Percentiles rank a stretch among this genome's conserved stretches.
Conservation (phyloP, 1,284 basidiomycete species). For the Rhodofomes roseus region DNA sequence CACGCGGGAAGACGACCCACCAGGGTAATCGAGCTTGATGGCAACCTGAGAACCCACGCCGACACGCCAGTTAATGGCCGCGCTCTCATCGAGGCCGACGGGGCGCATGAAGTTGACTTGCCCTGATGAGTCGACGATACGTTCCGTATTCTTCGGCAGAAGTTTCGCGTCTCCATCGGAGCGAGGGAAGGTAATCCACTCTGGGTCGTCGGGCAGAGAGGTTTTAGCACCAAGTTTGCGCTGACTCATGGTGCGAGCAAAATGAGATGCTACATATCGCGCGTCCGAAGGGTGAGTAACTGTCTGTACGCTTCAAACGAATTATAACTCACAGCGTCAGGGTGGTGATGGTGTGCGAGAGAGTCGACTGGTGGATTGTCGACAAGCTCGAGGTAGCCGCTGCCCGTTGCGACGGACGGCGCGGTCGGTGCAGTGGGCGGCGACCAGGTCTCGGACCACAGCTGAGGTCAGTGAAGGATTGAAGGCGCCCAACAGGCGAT, state of each 20-base stretch:
- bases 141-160: slow-evolving; percentile 56
- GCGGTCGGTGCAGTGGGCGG: too few relatives aligned
- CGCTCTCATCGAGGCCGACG: slow-evolving; percentile 44
- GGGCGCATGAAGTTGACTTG: slow-evolving; percentile 67
- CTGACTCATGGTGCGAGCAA: background rate
- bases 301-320: too few relatives aligned
- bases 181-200: slow-evolving; percentile 53
- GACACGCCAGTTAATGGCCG: slow-evolving; percentile 58
- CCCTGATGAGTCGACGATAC: slow-evolving; percentile 50
- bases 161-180: slow-evolving; percentile 52
- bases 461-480: too few relatives aligned
- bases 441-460: too few relatives aligned
- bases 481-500: too few relatives aligned
- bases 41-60: slow-evolving; percentile 55
- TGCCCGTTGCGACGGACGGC: too few relatives aligned
- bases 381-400: too few relatives aligned
- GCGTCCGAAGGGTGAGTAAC: too few relatives aligned
- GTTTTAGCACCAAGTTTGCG: background rate
- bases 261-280: too few relatives aligned
- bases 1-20: slow-evolving; percentile 31
- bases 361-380: too few relatives aligned
- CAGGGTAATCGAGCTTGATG: slow-evolving; percentile 42
- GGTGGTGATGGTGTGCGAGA: too few relatives aligned
- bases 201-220: slow-evolving; percentile 45
- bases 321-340: too few relatives aligned